Evolutionary conservation across 768 basidiomycete species (phyloP).

Genomic region (Mrakia hoshinonis): DNA sequence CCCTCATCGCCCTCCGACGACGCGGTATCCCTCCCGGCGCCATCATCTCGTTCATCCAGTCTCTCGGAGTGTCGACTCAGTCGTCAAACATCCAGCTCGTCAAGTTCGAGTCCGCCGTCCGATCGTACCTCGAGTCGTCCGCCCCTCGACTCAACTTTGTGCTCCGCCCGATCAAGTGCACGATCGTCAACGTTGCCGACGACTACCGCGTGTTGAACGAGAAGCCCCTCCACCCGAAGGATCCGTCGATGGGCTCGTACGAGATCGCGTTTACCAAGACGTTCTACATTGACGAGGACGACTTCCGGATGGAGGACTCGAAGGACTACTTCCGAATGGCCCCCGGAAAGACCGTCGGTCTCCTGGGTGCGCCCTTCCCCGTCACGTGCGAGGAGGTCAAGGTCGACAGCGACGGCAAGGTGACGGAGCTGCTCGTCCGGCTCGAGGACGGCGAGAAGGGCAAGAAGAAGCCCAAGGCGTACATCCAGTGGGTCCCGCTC

Average conservation of each 20-base stretch:
- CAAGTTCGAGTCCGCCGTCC: constrained; percentile 81
- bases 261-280: constrained; percentile 76
- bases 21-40: constrained; percentile 96
- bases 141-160: constrained; percentile 89
- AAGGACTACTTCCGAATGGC: constrained; percentile 96
- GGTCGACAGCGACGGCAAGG: constrained; percentile 61
- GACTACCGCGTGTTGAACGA: constrained; percentile 74
- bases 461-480: constrained; percentile 28
- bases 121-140: constrained; percentile 78
- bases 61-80: constrained; percentile 84
- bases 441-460: constrained; percentile 38
- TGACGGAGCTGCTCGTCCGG: constrained; percentile 68
- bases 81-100: constrained; percentile 71
- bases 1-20: constrained; percentile 86
- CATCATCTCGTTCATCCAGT: constrained; percentile 82
- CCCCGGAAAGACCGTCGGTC: constrained; percentile 91
- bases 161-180: constrained; percentile 77
- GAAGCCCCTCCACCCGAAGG: constrained; percentile 89
- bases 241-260: constrained; percentile 73
- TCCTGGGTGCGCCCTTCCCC: constrained; percentile 85
- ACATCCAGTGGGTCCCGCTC: constrained; percentile 29
- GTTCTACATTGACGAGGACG: constrained; percentile 75
- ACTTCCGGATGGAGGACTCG: constrained; percentile 84
- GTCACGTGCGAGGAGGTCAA: constrained; percentile 88
- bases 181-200: constrained; percentile 79